These are phyloP conservation scores for Nannizziopsis arthrosporioides DNA, from an alignment of 2,329 filamentous ascomycete genomes.

Conservation along the genomic window DNA sequence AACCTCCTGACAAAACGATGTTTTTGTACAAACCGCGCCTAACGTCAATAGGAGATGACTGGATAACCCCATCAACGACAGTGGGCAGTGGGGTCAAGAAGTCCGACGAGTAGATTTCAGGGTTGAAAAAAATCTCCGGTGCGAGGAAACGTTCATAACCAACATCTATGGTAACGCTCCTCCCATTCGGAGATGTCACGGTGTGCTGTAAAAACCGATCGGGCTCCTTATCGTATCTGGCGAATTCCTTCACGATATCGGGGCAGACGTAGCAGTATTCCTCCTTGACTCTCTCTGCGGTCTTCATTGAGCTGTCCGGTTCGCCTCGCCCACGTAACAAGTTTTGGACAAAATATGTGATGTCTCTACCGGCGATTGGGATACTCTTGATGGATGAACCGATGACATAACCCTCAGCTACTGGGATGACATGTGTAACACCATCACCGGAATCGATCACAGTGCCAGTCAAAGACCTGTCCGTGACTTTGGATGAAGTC, in stretches of 20 bases:
- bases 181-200: conserved; percentile 74
- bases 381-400: conserved; percentile 99
- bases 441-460: conserved; percentile 98
- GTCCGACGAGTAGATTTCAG: conserved; percentile 97
- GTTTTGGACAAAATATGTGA: conserved; percentile 97
- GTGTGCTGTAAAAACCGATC: conserved; percentile 84
- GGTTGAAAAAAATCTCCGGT: conserved; percentile 99
- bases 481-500: conserved; percentile 96
- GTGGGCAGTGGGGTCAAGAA: conserved; percentile 90
- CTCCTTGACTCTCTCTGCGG: conserved; percentile 95
- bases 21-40: conserved; percentile 98
- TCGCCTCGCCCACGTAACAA: conserved; percentile 91
- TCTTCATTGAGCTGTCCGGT: conserved; percentile 92
- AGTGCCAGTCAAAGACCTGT: conserved; percentile 88
- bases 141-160: conserved; percentile 97
- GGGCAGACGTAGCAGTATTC: conserved; percentile 97
- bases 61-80: conserved; percentile 93
- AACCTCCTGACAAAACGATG: conserved; percentile 93
- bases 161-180: conserved; percentile 75
- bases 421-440: conserved; percentile 97
- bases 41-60: conserved; percentile 95
- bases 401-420: conserved; percentile 97
- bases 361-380: conserved; percentile 92
- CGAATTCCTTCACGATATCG: conserved; percentile 97
- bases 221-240: conserved; percentile 83